Conservation (phyloP, 148 eudicot species). For the Bassia scoparia region DNA sequence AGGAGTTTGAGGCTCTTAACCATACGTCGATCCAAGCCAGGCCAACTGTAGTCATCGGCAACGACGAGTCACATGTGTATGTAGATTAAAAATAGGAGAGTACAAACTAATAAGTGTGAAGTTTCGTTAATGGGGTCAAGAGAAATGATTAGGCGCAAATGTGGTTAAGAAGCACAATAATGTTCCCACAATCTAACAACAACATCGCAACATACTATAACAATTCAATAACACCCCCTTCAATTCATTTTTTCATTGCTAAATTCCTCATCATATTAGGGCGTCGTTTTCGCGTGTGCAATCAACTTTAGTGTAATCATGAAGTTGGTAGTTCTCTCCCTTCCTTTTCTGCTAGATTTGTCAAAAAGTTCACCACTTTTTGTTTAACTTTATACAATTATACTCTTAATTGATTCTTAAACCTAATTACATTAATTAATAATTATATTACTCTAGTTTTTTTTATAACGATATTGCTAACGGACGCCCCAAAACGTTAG, state of each 20-base stretch:
- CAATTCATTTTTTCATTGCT: not conserved
- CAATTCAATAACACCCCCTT: too few relatives aligned
- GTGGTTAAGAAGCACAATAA: constrained; percentile 18
- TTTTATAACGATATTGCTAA: too few relatives aligned
- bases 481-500: too few relatives aligned
- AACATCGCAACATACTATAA: not conserved
- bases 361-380: constrained; percentile 22
- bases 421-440: too few relatives aligned
- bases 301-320: constrained; percentile 24
- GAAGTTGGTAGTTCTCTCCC: constrained; percentile 21
- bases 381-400: constrained; percentile 3
- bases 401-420: not conserved
- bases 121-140: constrained; percentile 2
- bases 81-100: not conserved
- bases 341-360: constrained; percentile 24
- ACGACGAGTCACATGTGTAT: not conserved
- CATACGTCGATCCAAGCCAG: too few relatives aligned
- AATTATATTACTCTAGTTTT: too few relatives aligned
- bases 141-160: constrained; percentile 18
- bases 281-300: constrained; percentile 28
- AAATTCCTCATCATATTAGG: not conserved
- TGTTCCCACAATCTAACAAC: not conserved
- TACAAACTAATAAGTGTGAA: not conserved
- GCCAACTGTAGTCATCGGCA: too few relatives aligned
- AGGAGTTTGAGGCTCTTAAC: too few relatives aligned